Evolutionary conservation across 768 basidiomycete species (phyloP), one percentile per base, ranked within the genome.

Genomic region (Rhizopogon vulgaris): DNA sequence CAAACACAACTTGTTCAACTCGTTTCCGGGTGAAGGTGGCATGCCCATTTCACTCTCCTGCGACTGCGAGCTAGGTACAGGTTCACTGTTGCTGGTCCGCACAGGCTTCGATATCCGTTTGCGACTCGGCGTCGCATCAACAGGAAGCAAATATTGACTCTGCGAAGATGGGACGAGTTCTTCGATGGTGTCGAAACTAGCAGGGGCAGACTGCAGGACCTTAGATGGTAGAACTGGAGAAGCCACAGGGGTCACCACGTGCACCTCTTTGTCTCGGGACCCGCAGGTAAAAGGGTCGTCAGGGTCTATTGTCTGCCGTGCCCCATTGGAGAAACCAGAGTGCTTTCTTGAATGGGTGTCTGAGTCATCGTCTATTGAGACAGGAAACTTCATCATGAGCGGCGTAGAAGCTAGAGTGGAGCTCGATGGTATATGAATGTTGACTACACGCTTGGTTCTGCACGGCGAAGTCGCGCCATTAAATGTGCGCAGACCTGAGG

Each of bases 51-150:
- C 68, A 38, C 51, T 51, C 55, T 72, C 60, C 43, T 63, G 70
- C 14, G 59, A 62, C 38, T 71, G 71, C 10, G 71, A 71, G 24
- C 66, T 68, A 27, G 58, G 40, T 6, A 72, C 57, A 10, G 45
- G 38, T 11, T 59, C 63, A 0, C 32, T 24, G 15, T 27, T 3
- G 15, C 18, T 28, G 6, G 36, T 39, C 15, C 18, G 24, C 12
- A 27, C 17, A 32, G 6, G 37, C 14, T 60, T 51, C 62, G 63
- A 6, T 66, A 62, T 30, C 67, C 69, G 60, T 58, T 70, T 60
- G 71, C 73, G 64, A 37, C 62, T 69, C 9, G 67, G 67, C 11
- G 67, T 68, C 15, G 63, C 61, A 43, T 68, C 67, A 27, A 40
- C 28, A 30, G 57, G 58, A 30, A 68, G 64, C 32, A 68, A 65